These are phyloP conservation scores for Aspergillus puulaauensis DNA, from an alignment of 2,329 filamentous ascomycete species.

Conservation along the genomic window DNA sequence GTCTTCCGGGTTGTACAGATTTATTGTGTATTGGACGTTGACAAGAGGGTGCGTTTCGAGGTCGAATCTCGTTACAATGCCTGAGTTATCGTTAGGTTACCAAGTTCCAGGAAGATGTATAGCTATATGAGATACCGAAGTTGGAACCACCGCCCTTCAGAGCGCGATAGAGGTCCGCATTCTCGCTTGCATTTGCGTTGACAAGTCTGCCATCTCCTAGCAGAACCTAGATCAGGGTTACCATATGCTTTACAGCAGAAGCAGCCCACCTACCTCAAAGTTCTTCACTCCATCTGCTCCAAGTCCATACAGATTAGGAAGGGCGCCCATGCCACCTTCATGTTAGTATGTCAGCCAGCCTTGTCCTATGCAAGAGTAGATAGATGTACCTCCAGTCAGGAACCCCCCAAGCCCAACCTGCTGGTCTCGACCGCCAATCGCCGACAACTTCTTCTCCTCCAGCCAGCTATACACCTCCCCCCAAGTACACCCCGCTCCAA, in stretches of 20 bases:
- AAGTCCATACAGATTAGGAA: not conserved
- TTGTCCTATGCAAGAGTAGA: too few relatives aligned
- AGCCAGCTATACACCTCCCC: not conserved
- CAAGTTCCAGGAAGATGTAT: too few relatives aligned
- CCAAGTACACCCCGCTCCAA: not conserved
- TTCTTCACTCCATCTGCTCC: not conserved
- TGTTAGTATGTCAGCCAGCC: not conserved
- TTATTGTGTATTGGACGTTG: not conserved
- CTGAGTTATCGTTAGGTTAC: not conserved
- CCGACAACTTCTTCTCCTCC: not conserved
- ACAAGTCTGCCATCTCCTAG: constrained; percentile 16
- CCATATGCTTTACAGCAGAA: too few relatives aligned
- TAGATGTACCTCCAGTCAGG: not conserved
- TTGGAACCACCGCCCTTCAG: constrained; percentile 31
- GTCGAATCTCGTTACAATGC: constrained; percentile 19
- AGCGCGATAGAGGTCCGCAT: constrained; percentile 31
- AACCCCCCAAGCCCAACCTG: not conserved
- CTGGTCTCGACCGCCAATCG: not conserved
- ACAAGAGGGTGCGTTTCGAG: not conserved
- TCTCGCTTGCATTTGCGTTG: constrained; percentile 14
- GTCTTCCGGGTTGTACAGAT: constrained; percentile 1
- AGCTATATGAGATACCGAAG: constrained; percentile 22
- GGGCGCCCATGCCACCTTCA: not conserved
- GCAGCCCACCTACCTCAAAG: not conserved
- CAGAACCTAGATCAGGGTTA: constrained; percentile 8